phyloP scores from a whole-genome alignment of 768 basidiomycete species.

The Mycena filopes region DNA sequence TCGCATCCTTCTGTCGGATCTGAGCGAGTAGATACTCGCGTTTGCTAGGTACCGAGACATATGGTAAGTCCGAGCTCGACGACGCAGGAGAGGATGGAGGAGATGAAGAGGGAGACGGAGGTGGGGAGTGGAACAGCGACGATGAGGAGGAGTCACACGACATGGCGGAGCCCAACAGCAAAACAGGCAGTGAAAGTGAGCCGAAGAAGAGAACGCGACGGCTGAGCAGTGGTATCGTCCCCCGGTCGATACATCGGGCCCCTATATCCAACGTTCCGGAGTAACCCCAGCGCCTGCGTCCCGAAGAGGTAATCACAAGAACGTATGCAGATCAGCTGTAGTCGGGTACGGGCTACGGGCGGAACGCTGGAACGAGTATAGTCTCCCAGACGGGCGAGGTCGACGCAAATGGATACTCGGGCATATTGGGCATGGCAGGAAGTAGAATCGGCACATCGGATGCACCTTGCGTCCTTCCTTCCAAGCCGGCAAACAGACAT shows the following conservation, averaged over 20 bases:
- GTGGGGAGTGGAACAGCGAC: conserved; percentile 9
- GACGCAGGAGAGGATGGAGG: conserved; percentile 42
- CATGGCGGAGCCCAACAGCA: neutral
- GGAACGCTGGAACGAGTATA: too few relatives aligned
- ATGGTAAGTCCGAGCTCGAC: conserved; percentile 52
- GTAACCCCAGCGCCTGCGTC: conserved; percentile 21
- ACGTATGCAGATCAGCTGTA: neutral
- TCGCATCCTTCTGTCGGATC: conserved; percentile 87
- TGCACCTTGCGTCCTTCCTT: too few relatives aligned
- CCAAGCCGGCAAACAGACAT: neutral
- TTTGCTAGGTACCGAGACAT: conserved; percentile 66
- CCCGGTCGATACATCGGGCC: neutral
- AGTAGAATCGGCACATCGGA: too few relatives aligned
- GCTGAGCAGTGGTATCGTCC: neutral
- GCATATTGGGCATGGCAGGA: too few relatives aligned
- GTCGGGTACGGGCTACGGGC: too few relatives aligned
- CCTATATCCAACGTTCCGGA: conserved; percentile 4
- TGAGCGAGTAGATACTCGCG: conserved; percentile 88
- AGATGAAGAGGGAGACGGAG: conserved; percentile 37
- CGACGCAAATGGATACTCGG: too few relatives aligned
- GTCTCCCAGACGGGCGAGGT: too few relatives aligned
- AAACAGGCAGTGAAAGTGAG: neutral
- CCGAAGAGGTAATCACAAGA: conserved; percentile 23
- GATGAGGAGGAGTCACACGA: conserved; percentile 24
- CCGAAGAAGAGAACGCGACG: neutral